These are phyloP conservation scores for Aegilops speltoides DNA, from an alignment of 176 grass and related monocot species.

Conservation along the genomic window DNA sequence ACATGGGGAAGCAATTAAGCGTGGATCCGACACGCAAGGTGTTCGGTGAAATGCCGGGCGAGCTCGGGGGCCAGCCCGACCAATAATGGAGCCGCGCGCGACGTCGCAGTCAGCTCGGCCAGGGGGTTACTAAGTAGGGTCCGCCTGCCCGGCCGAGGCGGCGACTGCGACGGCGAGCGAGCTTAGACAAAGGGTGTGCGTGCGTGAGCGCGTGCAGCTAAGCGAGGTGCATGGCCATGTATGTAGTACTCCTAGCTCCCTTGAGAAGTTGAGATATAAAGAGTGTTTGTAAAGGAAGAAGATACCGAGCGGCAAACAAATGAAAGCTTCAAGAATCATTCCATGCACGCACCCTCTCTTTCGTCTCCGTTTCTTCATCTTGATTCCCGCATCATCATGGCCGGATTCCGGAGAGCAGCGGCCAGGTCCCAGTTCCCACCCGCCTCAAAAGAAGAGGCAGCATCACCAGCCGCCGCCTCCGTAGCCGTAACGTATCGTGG, in stretches of 20 bases:
- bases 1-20: background rate
- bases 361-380: background rate
- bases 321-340: slow-evolving; percentile 10
- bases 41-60: slow-evolving; percentile 42
- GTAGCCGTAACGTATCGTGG: background rate
- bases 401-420: background rate
- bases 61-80: slow-evolving; percentile 15
- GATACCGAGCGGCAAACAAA: slow-evolving; percentile 7
- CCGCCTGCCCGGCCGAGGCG: background rate
- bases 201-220: background rate
- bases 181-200: too few relatives aligned
- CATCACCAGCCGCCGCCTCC: background rate
- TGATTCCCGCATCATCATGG: background rate
- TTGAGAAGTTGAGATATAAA: background rate
- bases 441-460: slow-evolving; percentile 1
- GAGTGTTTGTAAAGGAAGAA: slow-evolving; percentile 27
- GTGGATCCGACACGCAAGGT: background rate
- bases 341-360: background rate
- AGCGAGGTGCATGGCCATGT: slow-evolving; percentile 2
- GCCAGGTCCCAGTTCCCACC: background rate
- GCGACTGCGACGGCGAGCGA: background rate
- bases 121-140: background rate
- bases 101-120: slow-evolving; percentile 35
- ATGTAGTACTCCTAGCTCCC: slow-evolving; percentile 7
- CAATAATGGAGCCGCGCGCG: slow-evolving; percentile 49